Conservation (phyloP, 2,329 filamentous ascomycete genomes). For the Fusarium albosuccineum region DNA sequence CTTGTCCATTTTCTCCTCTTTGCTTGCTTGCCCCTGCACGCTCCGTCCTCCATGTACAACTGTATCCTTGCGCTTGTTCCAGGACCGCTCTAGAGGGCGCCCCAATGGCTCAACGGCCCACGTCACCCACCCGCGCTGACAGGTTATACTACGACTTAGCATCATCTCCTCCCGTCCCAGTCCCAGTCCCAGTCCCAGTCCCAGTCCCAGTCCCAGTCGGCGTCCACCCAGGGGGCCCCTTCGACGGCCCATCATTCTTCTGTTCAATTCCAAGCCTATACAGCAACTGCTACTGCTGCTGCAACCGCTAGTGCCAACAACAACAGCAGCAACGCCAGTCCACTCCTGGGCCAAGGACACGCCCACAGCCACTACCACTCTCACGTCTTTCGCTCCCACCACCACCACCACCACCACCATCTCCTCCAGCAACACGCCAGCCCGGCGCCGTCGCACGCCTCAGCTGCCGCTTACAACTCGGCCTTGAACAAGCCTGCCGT, state of each 20-base stretch:
- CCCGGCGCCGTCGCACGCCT: slow-evolving; percentile 36
- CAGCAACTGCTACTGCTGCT: slow-evolving; percentile 23
- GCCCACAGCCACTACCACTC: slow-evolving; percentile 31
- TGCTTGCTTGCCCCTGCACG: slow-evolving; percentile 27
- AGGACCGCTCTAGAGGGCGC: slow-evolving; percentile 13
- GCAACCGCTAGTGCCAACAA: slow-evolving; percentile 20
- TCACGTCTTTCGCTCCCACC: slow-evolving; percentile 39
- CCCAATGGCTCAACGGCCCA: slow-evolving; percentile 44
- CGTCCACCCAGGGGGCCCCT: slow-evolving; percentile 27
- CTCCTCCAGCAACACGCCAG: slow-evolving; percentile 35
- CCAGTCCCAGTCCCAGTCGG: slow-evolving; percentile 25
- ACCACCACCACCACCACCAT: slow-evolving; percentile 21
- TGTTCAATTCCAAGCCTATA: slow-evolving; percentile 8
- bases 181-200: slow-evolving; percentile 23
- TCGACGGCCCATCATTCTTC: not conserved
- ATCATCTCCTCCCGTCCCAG: slow-evolving; percentile 37
- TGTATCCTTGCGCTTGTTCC: slow-evolving; percentile 24
- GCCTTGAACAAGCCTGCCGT: slow-evolving; percentile 40
- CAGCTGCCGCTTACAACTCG: slow-evolving; percentile 39
- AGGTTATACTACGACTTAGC: slow-evolving; percentile 38
- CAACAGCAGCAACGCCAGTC: not conserved
- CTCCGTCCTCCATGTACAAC: not conserved
- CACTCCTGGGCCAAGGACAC: slow-evolving; percentile 11
- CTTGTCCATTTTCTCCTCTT: slow-evolving; percentile 7
- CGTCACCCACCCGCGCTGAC: slow-evolving; percentile 47